phyloP scores from a whole-genome alignment of 306 rosid species.

The Lathyrus oleraceus region DNA sequence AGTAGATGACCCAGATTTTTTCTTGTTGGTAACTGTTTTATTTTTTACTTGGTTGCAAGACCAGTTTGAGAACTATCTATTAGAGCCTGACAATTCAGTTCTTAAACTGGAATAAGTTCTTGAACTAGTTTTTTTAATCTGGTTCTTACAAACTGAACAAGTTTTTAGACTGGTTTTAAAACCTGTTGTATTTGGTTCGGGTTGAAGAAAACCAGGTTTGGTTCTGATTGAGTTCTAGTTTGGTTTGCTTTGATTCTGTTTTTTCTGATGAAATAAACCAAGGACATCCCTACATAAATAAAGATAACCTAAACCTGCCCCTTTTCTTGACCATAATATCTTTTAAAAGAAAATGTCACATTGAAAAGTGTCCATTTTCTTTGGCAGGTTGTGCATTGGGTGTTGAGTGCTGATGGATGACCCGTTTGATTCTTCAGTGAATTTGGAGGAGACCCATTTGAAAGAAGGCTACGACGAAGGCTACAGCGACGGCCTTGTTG shows the following conservation, averaged over 20 bases:
- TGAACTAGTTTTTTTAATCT: not conserved
- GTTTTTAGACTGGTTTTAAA: not conserved
- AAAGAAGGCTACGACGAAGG: constrained; percentile 76
- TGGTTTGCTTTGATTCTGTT: not conserved
- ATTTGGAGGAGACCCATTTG: constrained; percentile 63
- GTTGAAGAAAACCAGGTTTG: not conserved
- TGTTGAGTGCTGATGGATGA: constrained; percentile 47
- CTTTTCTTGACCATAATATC: not conserved
- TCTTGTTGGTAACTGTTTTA: not conserved
- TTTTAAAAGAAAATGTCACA: not conserved
- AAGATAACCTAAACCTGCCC: not conserved
- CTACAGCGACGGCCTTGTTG: constrained; percentile 48
- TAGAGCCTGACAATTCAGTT: not conserved
- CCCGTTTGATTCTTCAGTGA: constrained; percentile 56
- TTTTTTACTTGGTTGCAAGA: not conserved
- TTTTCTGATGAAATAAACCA: not conserved
- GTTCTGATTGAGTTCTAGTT: not conserved
- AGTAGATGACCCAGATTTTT: not conserved
- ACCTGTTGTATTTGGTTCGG: not conserved
- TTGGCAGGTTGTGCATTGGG: constrained; percentile 6
- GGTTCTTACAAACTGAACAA: not conserved
- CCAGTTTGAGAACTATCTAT: not conserved
- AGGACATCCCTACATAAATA: not conserved
- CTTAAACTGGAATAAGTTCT: not conserved
- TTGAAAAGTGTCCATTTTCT: not conserved